Evolutionary conservation across 1,284 basidiomycete species (phyloP).

Genomic region (Cerioporus squamosus): DNA sequence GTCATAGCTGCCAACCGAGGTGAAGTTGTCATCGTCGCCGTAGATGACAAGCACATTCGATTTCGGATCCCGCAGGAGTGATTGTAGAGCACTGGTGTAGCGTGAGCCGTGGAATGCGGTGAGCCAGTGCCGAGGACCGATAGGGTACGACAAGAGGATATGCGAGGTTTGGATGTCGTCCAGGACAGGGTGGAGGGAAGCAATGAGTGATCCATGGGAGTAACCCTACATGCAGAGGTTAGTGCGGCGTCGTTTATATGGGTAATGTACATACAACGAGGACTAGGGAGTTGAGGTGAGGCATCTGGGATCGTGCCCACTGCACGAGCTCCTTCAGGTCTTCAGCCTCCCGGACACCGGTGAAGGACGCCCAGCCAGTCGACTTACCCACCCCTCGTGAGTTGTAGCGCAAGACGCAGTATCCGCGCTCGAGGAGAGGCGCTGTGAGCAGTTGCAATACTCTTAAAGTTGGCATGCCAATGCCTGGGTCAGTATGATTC

Average conservation of each 20-base stretch:
- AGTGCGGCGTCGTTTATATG: not conserved
- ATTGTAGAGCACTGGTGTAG: slow-evolving; percentile 55
- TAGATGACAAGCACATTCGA: slow-evolving; percentile 66
- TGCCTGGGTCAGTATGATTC: not conserved
- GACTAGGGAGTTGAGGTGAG: slow-evolving; percentile 49
- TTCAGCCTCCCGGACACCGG: slow-evolving; percentile 65
- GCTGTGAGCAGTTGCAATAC: slow-evolving; percentile 36
- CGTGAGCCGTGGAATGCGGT: slow-evolving; percentile 65
- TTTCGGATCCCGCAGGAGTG: slow-evolving; percentile 46
- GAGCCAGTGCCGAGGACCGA: slow-evolving; percentile 68
- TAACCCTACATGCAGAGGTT: slow-evolving; percentile 59
- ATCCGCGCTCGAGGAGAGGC: slow-evolving; percentile 48
- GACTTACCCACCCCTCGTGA: slow-evolving; percentile 77
- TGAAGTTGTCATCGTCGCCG: slow-evolving; percentile 78
- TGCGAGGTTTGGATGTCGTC: slow-evolving; percentile 59
- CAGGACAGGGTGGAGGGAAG: slow-evolving; percentile 61
- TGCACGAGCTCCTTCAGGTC: slow-evolving; percentile 68
- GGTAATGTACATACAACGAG: slow-evolving; percentile 51
- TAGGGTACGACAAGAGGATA: slow-evolving; percentile 78
- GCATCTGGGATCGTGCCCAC: slow-evolving; percentile 41
- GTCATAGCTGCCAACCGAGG: slow-evolving; percentile 55
- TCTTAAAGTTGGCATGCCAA: slow-evolving; percentile 22
- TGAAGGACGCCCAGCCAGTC: slow-evolving; percentile 70
- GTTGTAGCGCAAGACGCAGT: slow-evolving; percentile 72
- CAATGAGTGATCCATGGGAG: slow-evolving; percentile 77